A percentile compares a stretch with the other conserved stretches of the same genome.
phyloP scores from a whole-genome alignment of 1,284 basidiomycete species.

The Ganoderma lucidum region DNA sequence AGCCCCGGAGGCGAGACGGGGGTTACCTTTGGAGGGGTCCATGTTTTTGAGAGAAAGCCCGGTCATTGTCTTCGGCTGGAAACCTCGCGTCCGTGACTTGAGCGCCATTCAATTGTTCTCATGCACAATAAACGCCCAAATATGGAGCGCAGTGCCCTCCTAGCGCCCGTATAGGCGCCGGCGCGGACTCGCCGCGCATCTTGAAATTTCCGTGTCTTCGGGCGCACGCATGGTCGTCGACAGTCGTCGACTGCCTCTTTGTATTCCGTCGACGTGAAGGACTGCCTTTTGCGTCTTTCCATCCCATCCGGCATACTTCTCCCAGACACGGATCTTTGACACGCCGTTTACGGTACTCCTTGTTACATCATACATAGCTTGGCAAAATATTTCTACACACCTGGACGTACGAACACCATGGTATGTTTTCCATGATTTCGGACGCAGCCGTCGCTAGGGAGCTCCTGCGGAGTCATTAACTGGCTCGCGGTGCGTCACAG shows the following conservation, averaged over 20 bases:
- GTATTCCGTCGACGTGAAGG: neutral
- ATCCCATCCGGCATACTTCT: neutral
- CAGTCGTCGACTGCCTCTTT: conserved; percentile 1
- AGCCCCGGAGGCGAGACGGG: conserved; percentile 29
- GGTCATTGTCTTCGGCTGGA: conserved; percentile 38
- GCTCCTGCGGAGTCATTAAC: neutral
- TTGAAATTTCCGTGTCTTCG: neutral
- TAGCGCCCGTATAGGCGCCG: conserved; percentile 1
- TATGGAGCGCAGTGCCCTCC: conserved; percentile 13
- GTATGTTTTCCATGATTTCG: neutral
- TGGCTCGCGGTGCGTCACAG: neutral
- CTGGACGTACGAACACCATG: neutral
- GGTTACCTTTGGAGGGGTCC: neutral
- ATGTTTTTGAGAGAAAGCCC: conserved; percentile 37
- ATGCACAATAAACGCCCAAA: conserved; percentile 29
- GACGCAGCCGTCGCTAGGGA: neutral
- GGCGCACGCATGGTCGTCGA: neutral
- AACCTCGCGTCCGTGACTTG: neutral
- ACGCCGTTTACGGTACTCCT: neutral
- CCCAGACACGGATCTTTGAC: neutral
- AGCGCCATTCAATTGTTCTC: conserved; percentile 27
- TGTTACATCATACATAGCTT: neutral
- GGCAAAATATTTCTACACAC: neutral
- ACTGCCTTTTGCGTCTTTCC: neutral
- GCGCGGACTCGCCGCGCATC: neutral